A percentile compares a stretch with the other conserved stretches of the same genome.
These are phyloP conservation scores for Lolium rigidum DNA, from an alignment of 176 grass and related monocot genomes.

Conservation along the genomic window DNA sequence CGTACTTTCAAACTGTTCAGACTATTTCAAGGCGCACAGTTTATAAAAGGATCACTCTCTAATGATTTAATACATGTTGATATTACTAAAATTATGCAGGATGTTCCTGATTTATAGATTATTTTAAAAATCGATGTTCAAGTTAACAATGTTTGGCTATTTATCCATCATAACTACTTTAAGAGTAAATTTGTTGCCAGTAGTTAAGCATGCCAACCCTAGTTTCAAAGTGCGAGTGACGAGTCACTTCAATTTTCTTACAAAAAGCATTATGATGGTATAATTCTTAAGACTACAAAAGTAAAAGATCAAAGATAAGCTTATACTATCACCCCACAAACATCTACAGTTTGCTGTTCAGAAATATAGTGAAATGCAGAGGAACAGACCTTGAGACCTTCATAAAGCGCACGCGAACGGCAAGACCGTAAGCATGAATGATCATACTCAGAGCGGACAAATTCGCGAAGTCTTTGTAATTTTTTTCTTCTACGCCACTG, in stretches of 20 bases:
- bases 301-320: background rate
- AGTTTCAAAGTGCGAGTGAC: too few species aligned
- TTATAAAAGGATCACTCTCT: background rate
- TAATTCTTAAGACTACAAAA: slow-evolving; percentile 27
- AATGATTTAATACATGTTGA: background rate
- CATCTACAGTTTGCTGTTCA: slow-evolving; percentile 10
- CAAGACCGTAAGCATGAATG: slow-evolving; percentile 97
- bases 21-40: background rate
- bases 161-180: background rate
- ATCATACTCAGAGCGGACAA: slow-evolving; percentile 99
- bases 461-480: slow-evolving; percentile 93
- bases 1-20: slow-evolving; percentile 18
- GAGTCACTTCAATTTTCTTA: too few species aligned
- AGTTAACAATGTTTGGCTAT: slow-evolving; percentile 19
- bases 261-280: background rate
- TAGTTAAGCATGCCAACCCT: background rate
- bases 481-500: slow-evolving; percentile 98
- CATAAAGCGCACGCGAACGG: slow-evolving; percentile 98
- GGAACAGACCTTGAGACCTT: slow-evolving; percentile 92
- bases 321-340: slow-evolving; percentile 15
- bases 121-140: slow-evolving; percentile 8
- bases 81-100: slow-evolving; percentile 26
- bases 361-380: slow-evolving; percentile 33
- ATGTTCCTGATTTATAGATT: slow-evolving; percentile 22
- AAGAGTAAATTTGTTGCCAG: background rate